Percentiles rank a stretch among this genome's conserved stretches.
Conservation (phyloP, 2,329 filamentous ascomycete genomes). For the Ophiostoma populinum region DNA sequence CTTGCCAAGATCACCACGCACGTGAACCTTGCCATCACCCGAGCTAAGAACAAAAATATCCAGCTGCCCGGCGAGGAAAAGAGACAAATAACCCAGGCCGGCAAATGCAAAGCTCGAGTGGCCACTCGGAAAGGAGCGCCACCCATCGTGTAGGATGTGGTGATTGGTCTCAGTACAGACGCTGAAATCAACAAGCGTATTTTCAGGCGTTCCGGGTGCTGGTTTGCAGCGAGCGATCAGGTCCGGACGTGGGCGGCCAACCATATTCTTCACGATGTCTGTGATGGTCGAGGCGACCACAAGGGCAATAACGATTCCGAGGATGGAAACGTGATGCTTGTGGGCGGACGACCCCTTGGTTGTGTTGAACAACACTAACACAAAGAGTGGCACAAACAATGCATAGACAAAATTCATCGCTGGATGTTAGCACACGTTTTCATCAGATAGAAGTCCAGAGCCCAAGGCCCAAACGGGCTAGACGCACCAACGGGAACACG, state of each 20-base stretch:
- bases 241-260: constrained; percentile 47
- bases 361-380: constrained; percentile 50
- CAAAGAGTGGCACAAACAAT: constrained; percentile 48
- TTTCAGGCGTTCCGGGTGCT: constrained; percentile 24
- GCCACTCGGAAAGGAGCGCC: constrained; percentile 68
- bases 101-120: constrained; percentile 67
- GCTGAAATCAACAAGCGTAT: constrained; percentile 42
- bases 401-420: constrained; percentile 67
- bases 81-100: constrained; percentile 56
- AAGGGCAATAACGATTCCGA: constrained; percentile 64
- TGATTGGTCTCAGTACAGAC: constrained; percentile 57
- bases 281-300: constrained; percentile 69
- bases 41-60: constrained; percentile 30
- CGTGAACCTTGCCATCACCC: constrained; percentile 6
- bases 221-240: constrained; percentile 65
- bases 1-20: constrained; percentile 30
- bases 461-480: no score
- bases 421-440: constrained; percentile 15
- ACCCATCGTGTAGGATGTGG: constrained; percentile 62
- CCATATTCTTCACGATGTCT: constrained; percentile 78
- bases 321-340: constrained; percentile 70
- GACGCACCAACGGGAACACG: constrained; percentile 59
- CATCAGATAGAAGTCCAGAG: not conserved
- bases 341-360: constrained; percentile 46
- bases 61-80: constrained; percentile 53